Evolutionary conservation across 1,284 basidiomycete species (phyloP).

Genomic region (Porogramme epimiltina): DNA sequence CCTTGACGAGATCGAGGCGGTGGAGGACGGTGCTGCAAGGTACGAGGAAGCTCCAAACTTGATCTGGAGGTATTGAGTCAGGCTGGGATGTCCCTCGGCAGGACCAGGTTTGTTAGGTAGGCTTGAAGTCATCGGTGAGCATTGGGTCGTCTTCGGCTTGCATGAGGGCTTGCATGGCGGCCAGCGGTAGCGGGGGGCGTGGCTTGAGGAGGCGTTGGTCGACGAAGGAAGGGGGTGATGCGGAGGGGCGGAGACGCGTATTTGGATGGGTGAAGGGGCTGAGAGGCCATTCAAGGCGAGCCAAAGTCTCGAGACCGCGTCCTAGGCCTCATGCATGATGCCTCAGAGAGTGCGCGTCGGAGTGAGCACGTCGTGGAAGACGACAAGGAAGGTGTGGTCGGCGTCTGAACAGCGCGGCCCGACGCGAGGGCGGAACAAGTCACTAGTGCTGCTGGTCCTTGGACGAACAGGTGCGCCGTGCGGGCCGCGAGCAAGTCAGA

Average conservation of each 20-base stretch:
- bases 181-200: too few relatives aligned
- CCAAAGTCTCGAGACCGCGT: too few relatives aligned
- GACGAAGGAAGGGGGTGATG: too few relatives aligned
- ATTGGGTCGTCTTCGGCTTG: not conserved
- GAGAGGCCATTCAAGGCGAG: too few relatives aligned
- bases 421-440: not conserved
- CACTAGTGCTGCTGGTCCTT: too few relatives aligned
- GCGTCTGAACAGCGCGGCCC: not conserved
- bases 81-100: conserved; percentile 3
- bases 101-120: not conserved
- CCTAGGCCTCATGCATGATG: too few relatives aligned
- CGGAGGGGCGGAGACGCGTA: too few relatives aligned
- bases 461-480: not conserved
- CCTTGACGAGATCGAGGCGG: conserved; percentile 5
- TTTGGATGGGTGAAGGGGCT: too few relatives aligned
- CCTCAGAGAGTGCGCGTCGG: too few relatives aligned
- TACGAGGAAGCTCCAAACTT: conserved; percentile 4
- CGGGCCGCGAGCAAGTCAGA: not conserved
- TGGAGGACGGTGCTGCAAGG: conserved; percentile 1
- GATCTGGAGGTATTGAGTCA: not conserved
- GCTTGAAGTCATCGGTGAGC: not conserved
- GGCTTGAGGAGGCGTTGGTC: too few relatives aligned
- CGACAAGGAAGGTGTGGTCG: not conserved
- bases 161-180: not conserved
- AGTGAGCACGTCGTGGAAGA: too few relatives aligned